Conservation (phyloP, 2,329 filamentous ascomycete species). For the Aureobasidium sp. region DNA sequence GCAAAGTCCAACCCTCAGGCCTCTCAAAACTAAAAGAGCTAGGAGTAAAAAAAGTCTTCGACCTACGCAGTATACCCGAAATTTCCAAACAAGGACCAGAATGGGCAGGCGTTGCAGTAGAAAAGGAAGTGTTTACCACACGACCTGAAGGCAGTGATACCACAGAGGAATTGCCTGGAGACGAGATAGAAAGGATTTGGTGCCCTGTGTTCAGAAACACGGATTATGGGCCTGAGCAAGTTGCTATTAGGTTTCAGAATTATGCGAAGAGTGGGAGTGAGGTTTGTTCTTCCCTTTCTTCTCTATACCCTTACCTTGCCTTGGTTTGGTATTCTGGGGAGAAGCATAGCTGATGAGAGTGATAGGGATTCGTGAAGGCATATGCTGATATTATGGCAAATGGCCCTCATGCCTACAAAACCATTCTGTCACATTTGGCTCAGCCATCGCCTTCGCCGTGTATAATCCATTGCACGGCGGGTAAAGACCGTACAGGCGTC, state of each 20-base stretch:
- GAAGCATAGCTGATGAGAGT: too few relatives aligned
- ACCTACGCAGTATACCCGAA: constrained; percentile 56
- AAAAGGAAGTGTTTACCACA: constrained; percentile 19
- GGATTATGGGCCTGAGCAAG: constrained; percentile 53
- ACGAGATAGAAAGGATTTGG: constrained; percentile 47
- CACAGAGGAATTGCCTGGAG: constrained; percentile 17
- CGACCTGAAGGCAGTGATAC: constrained; percentile 23
- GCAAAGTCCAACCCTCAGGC: constrained; percentile 46
- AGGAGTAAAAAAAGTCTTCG: constrained; percentile 57
- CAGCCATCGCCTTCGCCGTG: constrained; percentile 32
- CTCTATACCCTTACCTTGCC: neutral
- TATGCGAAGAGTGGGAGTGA: constrained; percentile 46
- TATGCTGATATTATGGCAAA: constrained; percentile 53
- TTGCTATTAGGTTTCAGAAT: constrained; percentile 51
- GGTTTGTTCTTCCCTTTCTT: constrained; percentile 21
- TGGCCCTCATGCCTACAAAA: constrained; percentile 44
- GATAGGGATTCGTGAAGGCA: constrained; percentile 51
- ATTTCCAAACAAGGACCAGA: constrained; percentile 37
- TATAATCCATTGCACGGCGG: constrained; percentile 65
- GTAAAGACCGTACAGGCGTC: constrained; percentile 69
- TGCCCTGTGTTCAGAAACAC: constrained; percentile 55
- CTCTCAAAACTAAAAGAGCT: constrained; percentile 42
- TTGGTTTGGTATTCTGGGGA: too few relatives aligned
- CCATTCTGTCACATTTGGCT: constrained; percentile 53
- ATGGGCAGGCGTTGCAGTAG: constrained; percentile 22